A percentile compares a stretch with the other conserved stretches of the same genome.
Conservation (phyloP, 2,329 filamentous ascomycete species). For the Talaromyces sp. region DNA sequence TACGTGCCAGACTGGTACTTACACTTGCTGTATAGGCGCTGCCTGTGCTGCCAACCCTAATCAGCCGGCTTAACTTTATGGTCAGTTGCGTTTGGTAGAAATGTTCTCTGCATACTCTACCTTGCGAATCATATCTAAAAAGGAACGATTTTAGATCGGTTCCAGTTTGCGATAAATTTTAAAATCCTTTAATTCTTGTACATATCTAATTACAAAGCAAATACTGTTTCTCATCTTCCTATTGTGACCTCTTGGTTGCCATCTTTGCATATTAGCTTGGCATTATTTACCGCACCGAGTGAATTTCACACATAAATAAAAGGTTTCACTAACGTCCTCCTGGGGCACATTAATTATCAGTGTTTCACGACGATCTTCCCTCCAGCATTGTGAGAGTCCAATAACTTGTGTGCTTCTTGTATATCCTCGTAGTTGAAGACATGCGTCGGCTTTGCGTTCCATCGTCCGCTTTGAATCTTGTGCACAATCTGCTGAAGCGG, state of each 20-base stretch:
- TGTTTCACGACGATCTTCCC: not conserved
- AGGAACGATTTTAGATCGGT: not conserved
- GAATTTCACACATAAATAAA: no score
- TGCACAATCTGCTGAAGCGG: not conserved
- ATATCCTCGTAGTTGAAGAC: not conserved
- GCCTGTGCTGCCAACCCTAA: constrained; percentile 11
- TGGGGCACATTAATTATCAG: not conserved
- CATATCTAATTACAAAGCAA: not conserved
- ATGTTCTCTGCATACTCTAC: not conserved
- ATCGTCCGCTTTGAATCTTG: not conserved
- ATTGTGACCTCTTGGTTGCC: no score
- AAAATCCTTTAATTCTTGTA: not conserved
- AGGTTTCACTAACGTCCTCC: no score
- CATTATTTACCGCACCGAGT: no score
- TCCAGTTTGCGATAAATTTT: not conserved
- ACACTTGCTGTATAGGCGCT: constrained; percentile 13
- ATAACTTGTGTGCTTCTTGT: not conserved
- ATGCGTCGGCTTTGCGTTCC: constrained; percentile 5
- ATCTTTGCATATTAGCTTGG: no score
- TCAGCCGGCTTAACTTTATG: not conserved
- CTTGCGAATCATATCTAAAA: not conserved
- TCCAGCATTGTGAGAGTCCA: not conserved
- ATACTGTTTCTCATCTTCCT: not conserved
- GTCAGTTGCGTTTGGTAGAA: not conserved
- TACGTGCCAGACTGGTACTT: constrained; percentile 6